Evolutionary conservation across 2,329 filamentous ascomycete species (phyloP), one percentile per base, ranked within the genome.

Genomic region (Rhinocladiella similis): DNA sequence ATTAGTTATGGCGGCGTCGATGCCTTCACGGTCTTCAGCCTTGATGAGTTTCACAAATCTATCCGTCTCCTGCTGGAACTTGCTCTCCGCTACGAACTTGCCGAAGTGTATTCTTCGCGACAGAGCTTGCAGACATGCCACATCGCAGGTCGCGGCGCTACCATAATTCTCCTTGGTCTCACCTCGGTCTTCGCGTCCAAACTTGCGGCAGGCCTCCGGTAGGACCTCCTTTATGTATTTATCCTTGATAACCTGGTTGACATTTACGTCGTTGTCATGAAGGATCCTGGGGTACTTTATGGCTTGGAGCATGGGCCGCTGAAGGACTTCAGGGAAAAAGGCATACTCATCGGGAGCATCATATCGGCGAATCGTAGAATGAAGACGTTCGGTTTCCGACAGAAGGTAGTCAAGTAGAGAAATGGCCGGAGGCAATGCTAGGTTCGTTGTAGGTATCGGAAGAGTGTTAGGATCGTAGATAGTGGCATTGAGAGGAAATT

Each of bases 1-100:
- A 72, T 97, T 90, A 38, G 93, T 97, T 71, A 99, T 99, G 36
- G 92, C 91, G 29, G 86, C 87, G 67, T 88, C 91, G 65, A 99
- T 93, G 1, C 88, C 93, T 53, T 86, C 78, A 5, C 89, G 81
- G 72, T 99, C 92, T 60, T 80, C 85, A 1, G 85, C 87, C 72
- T 87, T 85, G 76, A 99, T 97, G 73, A 97, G 74, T 61, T 79
- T 80, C 5, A 89, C 92, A 71, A 93, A 99, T 61, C 78, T 83
- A 66, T 92, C 90, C 27, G 85, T 82, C 65, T 97, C 90, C 46
- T 88, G 87, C 66, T 83, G 83, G 75, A 97, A 99, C 77, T 99
- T 99, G 57, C 88, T 87, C 80, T 99, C 94, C 42, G 94, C 94
- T 7, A 99, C 94, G 68, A 97, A 97, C 77, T 97, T 99, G 65